phyloP scores from a whole-genome alignment of 192 early-diverging fungal genomes.

The Kickxella alabastrina region DNA sequence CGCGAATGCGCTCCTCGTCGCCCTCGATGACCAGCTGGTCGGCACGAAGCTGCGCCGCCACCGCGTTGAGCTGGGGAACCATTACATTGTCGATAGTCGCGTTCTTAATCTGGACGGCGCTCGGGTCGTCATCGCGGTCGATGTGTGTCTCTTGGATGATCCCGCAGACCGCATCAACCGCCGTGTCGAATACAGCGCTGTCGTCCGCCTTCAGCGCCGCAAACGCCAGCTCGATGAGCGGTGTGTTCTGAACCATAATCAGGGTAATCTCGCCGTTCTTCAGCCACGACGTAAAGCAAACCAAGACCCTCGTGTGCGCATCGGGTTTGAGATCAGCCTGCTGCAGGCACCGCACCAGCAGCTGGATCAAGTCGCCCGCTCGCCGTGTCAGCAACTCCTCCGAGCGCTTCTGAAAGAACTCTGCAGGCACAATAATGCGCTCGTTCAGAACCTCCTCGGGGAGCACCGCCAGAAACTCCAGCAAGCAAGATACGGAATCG shows the following conservation, averaged over 20 bases:
- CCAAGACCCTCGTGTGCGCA: constrained; percentile 61
- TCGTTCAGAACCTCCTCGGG: constrained; percentile 82
- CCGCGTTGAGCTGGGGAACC: constrained; percentile 47
- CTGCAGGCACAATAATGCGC: constrained; percentile 58
- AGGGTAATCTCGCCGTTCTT: constrained; percentile 73
- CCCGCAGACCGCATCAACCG: constrained; percentile 79
- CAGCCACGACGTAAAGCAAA: constrained; percentile 84
- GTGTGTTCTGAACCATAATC: constrained; percentile 57
- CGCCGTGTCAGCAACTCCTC: constrained; percentile 61
- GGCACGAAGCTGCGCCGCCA: constrained; percentile 36
- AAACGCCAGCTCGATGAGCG: constrained; percentile 69
- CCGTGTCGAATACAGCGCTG: constrained; percentile 67
- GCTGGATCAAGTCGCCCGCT: constrained; percentile 62
- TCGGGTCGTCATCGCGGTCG: constrained; percentile 45
- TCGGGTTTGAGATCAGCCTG: constrained; percentile 53
- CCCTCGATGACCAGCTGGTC: constrained; percentile 56
- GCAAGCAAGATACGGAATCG: constrained; percentile 60
- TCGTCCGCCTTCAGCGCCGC: constrained; percentile 63
- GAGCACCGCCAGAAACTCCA: constrained; percentile 81
- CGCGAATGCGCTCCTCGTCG: constrained; percentile 76
- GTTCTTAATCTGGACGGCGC: constrained; percentile 55
- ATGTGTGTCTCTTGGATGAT: constrained; percentile 67
- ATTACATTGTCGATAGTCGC: constrained; percentile 59
- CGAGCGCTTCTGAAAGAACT: constrained; percentile 57
- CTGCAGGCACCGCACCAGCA: constrained; percentile 69